phyloP scores from a whole-genome alignment of 345 rosid genomes.

The Brassica cretica region DNA sequence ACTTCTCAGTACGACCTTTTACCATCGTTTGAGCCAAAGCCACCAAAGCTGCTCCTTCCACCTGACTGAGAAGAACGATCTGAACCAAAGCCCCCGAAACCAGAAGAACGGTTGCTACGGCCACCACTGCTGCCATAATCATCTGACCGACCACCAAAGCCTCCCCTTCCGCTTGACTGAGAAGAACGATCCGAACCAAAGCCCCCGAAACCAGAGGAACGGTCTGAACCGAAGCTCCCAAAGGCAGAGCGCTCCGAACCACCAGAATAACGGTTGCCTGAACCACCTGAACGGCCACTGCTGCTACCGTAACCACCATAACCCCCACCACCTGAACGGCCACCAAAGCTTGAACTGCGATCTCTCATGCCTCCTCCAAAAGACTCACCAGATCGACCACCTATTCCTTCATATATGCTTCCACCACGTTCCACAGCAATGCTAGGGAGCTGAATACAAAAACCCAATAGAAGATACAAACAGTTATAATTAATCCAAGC shows the following conservation, averaged over 20 bases:
- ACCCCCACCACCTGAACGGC: conserved; percentile 41
- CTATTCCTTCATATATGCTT: conserved; percentile 49
- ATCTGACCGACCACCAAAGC: conserved; percentile 29
- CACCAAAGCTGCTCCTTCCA: conserved; percentile 44
- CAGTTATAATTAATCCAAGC: conserved; percentile 2
- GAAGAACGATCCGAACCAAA: conserved; percentile 42
- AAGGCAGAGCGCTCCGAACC: conserved; percentile 35
- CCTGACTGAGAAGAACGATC: conserved; percentile 45
- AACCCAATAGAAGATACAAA: not conserved
- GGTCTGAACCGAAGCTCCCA: conserved; percentile 40
- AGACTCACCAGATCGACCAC: conserved; percentile 42
- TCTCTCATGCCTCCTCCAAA: conserved; percentile 57
- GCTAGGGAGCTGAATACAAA: conserved; percentile 62
- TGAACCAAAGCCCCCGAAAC: conserved; percentile 44
- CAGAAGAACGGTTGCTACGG: conserved; percentile 34
- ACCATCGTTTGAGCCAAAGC: conserved; percentile 39
- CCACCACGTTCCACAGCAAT: conserved; percentile 54
- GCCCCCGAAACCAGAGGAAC: conserved; percentile 26
- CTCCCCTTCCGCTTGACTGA: conserved; percentile 42
- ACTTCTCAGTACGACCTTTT: conserved; percentile 29
- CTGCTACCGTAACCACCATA: conserved; percentile 42
- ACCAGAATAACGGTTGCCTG: conserved; percentile 37
- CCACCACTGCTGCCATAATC: conserved; percentile 35
- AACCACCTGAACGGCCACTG: conserved; percentile 44
- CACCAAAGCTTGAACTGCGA: conserved; percentile 47